These are phyloP conservation scores for Teratosphaeria pseudoeucalypti DNA, from an alignment of 2,329 filamentous ascomycete species.

Conservation along the genomic window DNA sequence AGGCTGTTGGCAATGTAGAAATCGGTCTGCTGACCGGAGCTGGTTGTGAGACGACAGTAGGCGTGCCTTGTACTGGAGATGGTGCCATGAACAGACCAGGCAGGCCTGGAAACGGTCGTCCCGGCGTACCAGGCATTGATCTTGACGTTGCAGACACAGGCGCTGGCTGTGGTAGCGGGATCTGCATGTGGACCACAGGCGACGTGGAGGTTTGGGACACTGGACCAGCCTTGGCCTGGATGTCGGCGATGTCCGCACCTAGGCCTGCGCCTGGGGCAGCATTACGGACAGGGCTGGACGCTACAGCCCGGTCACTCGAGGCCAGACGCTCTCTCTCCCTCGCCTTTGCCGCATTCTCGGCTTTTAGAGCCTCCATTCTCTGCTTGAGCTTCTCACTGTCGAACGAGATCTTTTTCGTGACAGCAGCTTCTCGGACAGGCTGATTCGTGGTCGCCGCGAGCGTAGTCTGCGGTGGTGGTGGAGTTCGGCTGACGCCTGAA, in stretches of 20 bases:
- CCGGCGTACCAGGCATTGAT: constrained; percentile 1
- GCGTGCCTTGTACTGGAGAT: constrained; percentile 1
- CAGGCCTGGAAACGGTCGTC: constrained; percentile 7
- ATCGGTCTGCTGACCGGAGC: not conserved
- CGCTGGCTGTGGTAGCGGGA: constrained; percentile 1
- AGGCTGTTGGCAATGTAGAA: not conserved
- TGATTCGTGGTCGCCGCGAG: not conserved
- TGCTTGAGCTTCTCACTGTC: constrained; percentile 63
- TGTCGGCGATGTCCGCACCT: constrained; percentile 6
- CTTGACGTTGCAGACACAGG: not conserved
- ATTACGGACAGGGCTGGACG: constrained; percentile 3
- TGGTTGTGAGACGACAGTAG: not conserved
- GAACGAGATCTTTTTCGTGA: not conserved
- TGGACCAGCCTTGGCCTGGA: not conserved
- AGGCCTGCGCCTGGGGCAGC: constrained; percentile 2
- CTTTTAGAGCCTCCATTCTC: constrained; percentile 64
- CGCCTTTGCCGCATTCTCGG: constrained; percentile 13
- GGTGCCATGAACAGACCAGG: constrained; percentile 18
- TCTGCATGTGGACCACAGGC: not conserved
- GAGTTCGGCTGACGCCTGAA: not conserved
- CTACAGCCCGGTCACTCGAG: constrained; percentile 5
- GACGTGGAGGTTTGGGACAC: not conserved
- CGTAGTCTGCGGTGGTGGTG: not conserved
- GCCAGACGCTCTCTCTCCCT: constrained; percentile 4
- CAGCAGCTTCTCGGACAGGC: not conserved